Evolutionary conservation across 2,329 filamentous ascomycete genomes (phyloP).

Genomic region (Colletotrichum sp.): DNA sequence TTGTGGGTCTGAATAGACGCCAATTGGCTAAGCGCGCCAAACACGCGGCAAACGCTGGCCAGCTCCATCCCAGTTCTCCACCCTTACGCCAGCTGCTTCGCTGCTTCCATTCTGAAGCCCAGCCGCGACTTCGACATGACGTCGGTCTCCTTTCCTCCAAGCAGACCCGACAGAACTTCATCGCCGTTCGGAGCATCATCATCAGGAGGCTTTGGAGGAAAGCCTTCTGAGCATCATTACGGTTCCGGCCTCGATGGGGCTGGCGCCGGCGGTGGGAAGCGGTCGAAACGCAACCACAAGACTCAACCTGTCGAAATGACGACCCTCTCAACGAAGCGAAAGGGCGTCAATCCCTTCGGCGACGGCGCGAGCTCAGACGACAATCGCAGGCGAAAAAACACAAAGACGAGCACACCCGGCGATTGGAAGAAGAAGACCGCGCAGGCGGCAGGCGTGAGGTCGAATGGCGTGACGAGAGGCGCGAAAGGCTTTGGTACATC

Average conservation of each 20-base stretch:
- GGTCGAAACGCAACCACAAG: slow-evolving; percentile 28
- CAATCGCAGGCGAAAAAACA: slow-evolving; percentile 17
- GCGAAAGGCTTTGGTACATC: slow-evolving; percentile 5
- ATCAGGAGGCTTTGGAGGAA: slow-evolving; percentile 4
- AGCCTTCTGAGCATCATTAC: neutral
- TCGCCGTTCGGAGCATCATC: slow-evolving; percentile 3
- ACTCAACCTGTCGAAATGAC: slow-evolving; percentile 29
- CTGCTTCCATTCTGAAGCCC: slow-evolving; percentile 4
- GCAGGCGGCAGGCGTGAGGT: neutral
- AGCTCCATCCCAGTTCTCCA: slow-evolving; percentile 22
- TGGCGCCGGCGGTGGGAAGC: slow-evolving; percentile 29
- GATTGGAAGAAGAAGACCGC: slow-evolving; percentile 25
- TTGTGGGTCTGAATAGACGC: neutral
- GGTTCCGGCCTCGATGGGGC: slow-evolving; percentile 36
- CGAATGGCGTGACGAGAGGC: slow-evolving; percentile 12
- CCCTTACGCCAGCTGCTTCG: slow-evolving; percentile 6
- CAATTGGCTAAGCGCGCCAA: neutral
- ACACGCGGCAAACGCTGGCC: slow-evolving; percentile 5
- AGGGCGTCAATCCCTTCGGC: slow-evolving; percentile 28
- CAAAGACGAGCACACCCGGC: slow-evolving; percentile 23
- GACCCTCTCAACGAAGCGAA: slow-evolving; percentile 26
- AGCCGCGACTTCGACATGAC: slow-evolving; percentile 17
- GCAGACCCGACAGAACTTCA: slow-evolving; percentile 3
- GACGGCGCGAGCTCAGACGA: slow-evolving; percentile 25
- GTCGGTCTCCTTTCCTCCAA: slow-evolving; percentile 18